Conservation (phyloP, 768 basidiomycete genomes). For the Cystofilobasidium macerans region DNA sequence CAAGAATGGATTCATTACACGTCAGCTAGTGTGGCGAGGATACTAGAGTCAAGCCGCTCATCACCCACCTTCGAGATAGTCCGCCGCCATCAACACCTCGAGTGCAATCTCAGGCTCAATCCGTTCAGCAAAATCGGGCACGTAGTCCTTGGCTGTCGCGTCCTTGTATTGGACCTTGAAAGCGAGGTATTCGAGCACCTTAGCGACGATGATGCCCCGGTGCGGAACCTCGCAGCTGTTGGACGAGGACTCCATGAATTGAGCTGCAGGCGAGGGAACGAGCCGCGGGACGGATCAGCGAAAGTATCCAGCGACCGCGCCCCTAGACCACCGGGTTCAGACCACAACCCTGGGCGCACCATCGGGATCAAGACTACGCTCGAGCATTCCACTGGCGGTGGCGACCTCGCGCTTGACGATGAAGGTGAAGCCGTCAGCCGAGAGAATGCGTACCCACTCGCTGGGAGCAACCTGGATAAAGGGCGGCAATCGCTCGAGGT, state of each 20-base stretch:
- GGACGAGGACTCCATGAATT: neutral
- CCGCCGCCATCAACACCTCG: slow-evolving; percentile 52
- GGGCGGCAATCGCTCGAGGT: too few species aligned
- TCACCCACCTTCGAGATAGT: slow-evolving; percentile 36
- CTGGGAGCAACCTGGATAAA: too few species aligned
- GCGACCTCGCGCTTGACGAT: slow-evolving; percentile 66
- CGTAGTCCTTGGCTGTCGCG: slow-evolving; percentile 60
- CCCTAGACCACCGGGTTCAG: neutral
- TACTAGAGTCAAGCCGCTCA: neutral
- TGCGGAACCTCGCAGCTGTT: neutral
- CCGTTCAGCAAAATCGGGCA: slow-evolving; percentile 73
- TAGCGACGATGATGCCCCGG: slow-evolving; percentile 63
- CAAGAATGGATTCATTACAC: neutral
- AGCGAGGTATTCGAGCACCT: slow-evolving; percentile 76
- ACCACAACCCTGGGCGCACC: slow-evolving; percentile 42
- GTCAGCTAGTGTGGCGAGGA: too few species aligned
- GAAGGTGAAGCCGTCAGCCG: slow-evolving; percentile 69
- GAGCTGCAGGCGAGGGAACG: neutral
- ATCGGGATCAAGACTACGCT: slow-evolving; percentile 63
- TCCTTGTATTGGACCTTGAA: slow-evolving; percentile 68
- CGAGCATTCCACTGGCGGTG: slow-evolving; percentile 65
- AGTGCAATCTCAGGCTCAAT: slow-evolving; percentile 77
- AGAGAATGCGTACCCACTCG: slow-evolving; percentile 66
- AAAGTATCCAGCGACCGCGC: neutral
- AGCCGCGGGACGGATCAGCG: too few species aligned